phyloP scores from a whole-genome alignment of 2,329 filamentous ascomycete genomes.

The Ophiosphaerella narmari region DNA sequence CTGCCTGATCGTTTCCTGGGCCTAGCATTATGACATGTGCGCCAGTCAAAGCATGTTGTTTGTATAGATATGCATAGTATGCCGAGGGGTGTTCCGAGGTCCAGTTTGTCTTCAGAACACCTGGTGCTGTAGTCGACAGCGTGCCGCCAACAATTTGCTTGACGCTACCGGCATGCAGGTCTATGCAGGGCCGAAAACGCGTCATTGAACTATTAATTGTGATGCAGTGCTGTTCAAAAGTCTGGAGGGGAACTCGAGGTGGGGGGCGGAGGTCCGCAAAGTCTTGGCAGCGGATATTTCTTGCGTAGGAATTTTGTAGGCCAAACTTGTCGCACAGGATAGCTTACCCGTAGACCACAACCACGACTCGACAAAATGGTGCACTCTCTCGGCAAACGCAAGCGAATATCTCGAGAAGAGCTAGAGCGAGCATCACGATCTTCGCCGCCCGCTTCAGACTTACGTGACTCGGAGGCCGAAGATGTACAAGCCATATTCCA shows the following conservation, averaged over 20 bases:
- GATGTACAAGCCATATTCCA: slow-evolving; percentile 77
- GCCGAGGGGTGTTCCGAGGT: slow-evolving; percentile 81
- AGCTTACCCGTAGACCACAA: neutral
- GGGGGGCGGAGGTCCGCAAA: slow-evolving; percentile 29
- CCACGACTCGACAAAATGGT: slow-evolving; percentile 38
- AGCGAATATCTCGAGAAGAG: slow-evolving; percentile 46
- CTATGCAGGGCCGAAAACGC: slow-evolving; percentile 92
- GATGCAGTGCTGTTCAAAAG: neutral
- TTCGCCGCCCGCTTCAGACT: slow-evolving; percentile 32
- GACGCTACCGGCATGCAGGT: slow-evolving; percentile 94
- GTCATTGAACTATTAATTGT: slow-evolving; percentile 66
- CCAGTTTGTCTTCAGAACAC: slow-evolving; percentile 81
- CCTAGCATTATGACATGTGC: slow-evolving; percentile 98
- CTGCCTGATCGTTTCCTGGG: slow-evolving; percentile 80
- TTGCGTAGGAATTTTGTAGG: too few species aligned
- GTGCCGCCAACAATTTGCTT: slow-evolving; percentile 99
- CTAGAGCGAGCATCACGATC: slow-evolving; percentile 33
- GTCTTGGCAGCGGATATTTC: slow-evolving; percentile 4
- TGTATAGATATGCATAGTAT: slow-evolving; percentile 83
- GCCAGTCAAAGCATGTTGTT: slow-evolving; percentile 71
- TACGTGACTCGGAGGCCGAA: slow-evolving; percentile 48
- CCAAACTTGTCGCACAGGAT: too few species aligned
- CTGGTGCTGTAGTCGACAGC: slow-evolving; percentile 53
- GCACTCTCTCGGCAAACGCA: slow-evolving; percentile 52
- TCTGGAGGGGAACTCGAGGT: slow-evolving; percentile 4